Conservation (phyloP, 495 filamentous ascomycete genomes). For the Durotheca rogersii region DNA sequence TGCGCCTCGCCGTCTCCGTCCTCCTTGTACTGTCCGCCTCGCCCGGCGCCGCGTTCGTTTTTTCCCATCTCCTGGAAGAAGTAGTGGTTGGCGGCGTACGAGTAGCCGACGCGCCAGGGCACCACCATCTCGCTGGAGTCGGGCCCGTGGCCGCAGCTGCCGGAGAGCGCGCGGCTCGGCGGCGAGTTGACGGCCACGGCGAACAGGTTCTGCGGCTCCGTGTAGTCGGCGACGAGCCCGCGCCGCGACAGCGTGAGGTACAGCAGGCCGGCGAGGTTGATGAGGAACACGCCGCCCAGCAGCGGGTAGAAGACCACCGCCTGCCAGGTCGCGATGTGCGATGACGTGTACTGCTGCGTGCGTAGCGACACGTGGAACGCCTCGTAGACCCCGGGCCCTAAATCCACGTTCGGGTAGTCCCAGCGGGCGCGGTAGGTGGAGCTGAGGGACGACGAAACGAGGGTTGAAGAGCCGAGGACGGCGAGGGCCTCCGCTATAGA, state of each 20-base stretch:
- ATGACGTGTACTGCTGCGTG: slow-evolving; percentile 63
- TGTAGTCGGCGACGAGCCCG: slow-evolving; percentile 68
- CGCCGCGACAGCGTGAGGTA: slow-evolving; percentile 51
- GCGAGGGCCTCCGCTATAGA: slow-evolving; percentile 67
- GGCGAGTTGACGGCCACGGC: slow-evolving; percentile 68
- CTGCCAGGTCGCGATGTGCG: slow-evolving; percentile 58
- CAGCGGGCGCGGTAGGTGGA: slow-evolving; percentile 57
- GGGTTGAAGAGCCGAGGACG: slow-evolving; percentile 63
- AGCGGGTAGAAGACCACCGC: slow-evolving; percentile 60
- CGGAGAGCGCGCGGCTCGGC: slow-evolving; percentile 52
- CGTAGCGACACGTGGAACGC: slow-evolving; percentile 58
- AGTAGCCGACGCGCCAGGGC: slow-evolving; percentile 58
- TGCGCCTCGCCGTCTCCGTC: too few relatives aligned
- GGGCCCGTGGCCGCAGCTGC: slow-evolving; percentile 66
- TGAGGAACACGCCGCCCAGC: slow-evolving; percentile 59
- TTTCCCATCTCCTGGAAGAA: slow-evolving; percentile 43
- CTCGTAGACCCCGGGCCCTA: slow-evolving; percentile 46
- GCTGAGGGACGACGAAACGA: slow-evolving; percentile 54
- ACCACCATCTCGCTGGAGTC: slow-evolving; percentile 53
- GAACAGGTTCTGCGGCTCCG: slow-evolving; percentile 73
- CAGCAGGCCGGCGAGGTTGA: slow-evolving; percentile 61
- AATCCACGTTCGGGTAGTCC: slow-evolving; percentile 44
- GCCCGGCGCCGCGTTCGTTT: background rate
- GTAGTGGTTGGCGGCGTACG: slow-evolving; percentile 40
- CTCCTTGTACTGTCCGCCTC: too few relatives aligned